Conservation (phyloP, 169 alveolate genomes). For the Besnoitia besnoiti region DNA sequence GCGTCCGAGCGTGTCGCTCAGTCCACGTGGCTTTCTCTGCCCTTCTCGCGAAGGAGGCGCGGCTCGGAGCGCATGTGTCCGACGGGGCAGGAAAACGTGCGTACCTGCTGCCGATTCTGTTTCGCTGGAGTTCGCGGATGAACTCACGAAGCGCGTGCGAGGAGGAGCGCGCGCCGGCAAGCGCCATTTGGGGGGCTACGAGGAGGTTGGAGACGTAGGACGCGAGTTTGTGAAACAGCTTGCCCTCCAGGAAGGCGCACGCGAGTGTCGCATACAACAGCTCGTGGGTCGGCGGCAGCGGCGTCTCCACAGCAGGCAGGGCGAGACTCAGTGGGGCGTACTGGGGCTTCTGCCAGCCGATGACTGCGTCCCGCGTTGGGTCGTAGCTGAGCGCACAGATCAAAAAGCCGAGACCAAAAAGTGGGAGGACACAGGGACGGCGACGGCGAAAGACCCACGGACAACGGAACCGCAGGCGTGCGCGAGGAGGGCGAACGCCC, state of each 20-base stretch:
- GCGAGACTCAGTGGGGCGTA: constrained; percentile 54
- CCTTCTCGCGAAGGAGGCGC: too few species aligned
- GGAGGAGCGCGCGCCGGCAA: constrained; percentile 41
- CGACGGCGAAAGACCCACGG: too few species aligned
- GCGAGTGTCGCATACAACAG: constrained; percentile 45
- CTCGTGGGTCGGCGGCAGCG: constrained; percentile 54
- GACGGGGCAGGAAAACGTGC: not conserved
- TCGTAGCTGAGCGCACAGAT: constrained; percentile 31
- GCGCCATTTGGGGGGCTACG: constrained; percentile 47
- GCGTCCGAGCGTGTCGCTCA: too few species aligned
- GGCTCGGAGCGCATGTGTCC: not conserved
- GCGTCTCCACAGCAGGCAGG: constrained; percentile 60
- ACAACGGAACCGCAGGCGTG: too few species aligned
- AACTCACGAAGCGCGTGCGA: constrained; percentile 56
- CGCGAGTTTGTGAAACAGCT: constrained; percentile 18
- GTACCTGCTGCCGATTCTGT: not conserved
- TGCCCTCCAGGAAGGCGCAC: constrained; percentile 48
- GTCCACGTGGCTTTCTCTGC: too few species aligned
- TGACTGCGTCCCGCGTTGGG: constrained; percentile 53
- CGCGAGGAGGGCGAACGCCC: too few species aligned
- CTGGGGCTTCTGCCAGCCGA: constrained; percentile 50
- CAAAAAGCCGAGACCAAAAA: too few species aligned
- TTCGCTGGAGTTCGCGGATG: constrained; percentile 17
- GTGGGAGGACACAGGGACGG: too few species aligned
- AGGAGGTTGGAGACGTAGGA: constrained; percentile 23